phyloP scores from a whole-genome alignment of 306 rosid genomes.

The Biancaea sappan region DNA sequence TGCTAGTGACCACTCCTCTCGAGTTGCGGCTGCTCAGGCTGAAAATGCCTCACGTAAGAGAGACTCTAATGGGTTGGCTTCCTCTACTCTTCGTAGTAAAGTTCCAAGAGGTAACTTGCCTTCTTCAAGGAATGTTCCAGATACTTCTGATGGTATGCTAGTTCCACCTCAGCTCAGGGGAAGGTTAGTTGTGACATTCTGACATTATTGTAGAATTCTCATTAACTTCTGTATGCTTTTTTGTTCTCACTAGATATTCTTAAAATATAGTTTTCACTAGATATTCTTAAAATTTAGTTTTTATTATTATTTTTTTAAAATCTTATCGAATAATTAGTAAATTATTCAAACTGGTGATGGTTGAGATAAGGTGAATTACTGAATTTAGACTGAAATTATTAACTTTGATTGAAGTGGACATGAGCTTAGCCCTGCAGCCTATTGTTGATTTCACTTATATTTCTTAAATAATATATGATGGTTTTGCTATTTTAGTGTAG shows the following conservation, averaged over 20 bases:
- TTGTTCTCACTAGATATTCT: constrained; percentile 6
- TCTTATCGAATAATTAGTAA: constrained; percentile 15
- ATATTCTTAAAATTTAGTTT: neutral
- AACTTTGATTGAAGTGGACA: constrained; percentile 12
- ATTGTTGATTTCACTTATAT: constrained; percentile 1
- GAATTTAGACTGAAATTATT: neutral
- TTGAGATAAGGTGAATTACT: neutral
- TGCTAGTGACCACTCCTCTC: constrained; percentile 63
- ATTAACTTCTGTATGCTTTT: constrained; percentile 10
- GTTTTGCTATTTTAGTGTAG: constrained; percentile 12
- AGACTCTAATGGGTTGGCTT: constrained; percentile 53
- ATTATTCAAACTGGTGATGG: constrained; percentile 17
- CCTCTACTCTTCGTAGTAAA: constrained; percentile 60
- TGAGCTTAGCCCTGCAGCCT: neutral
- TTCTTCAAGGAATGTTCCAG: constrained; percentile 73
- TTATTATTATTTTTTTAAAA: neutral
- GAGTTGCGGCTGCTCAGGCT: constrained; percentile 76
- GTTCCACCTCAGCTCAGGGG: constrained; percentile 96
- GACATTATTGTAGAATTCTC: neutral
- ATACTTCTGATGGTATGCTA: constrained; percentile 58
- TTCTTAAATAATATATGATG: neutral
- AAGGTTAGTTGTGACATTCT: constrained; percentile 59
- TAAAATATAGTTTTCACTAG: neutral
- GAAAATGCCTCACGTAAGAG: constrained; percentile 84
- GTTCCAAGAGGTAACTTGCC: constrained; percentile 71